phyloP scores from a whole-genome alignment of 768 basidiomycete genomes.

The Boletus subcaerulescens region DNA sequence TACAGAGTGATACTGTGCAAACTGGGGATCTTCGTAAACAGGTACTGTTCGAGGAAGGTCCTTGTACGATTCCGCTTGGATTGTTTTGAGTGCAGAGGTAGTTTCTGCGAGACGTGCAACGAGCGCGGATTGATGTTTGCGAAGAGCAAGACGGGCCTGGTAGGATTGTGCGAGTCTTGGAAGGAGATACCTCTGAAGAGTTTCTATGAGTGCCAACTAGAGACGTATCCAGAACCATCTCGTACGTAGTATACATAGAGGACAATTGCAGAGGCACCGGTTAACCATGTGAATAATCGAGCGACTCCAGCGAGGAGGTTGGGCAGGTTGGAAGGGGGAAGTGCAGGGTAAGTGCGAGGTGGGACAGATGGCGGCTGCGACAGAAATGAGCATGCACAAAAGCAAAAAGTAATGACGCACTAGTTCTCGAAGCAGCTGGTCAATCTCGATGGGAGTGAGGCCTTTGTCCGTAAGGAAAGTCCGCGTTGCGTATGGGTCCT shows the following conservation, averaged over 20 bases:
- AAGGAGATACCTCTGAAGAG: slow-evolving; percentile 60
- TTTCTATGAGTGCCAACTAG: slow-evolving; percentile 7
- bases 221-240: not conserved
- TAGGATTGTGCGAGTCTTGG: slow-evolving; percentile 60
- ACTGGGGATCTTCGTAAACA: slow-evolving; percentile 46
- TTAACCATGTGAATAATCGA: slow-evolving; percentile 63
- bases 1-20: slow-evolving; percentile 45
- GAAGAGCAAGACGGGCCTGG: slow-evolving; percentile 59
- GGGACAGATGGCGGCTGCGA: slow-evolving; percentile 50
- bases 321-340: slow-evolving; percentile 67
- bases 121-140: slow-evolving; percentile 56
- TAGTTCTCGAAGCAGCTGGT: slow-evolving; percentile 51
- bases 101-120: slow-evolving; percentile 54
- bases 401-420: slow-evolving; percentile 36
- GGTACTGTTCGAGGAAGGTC: slow-evolving; percentile 54
- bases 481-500: slow-evolving; percentile 55
- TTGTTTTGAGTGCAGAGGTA: slow-evolving; percentile 50
- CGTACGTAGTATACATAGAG: slow-evolving; percentile 67
- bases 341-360: slow-evolving; percentile 70
- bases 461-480: slow-evolving; percentile 72
- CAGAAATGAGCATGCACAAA: slow-evolving; percentile 6
- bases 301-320: slow-evolving; percentile 58
- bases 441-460: slow-evolving; percentile 57
- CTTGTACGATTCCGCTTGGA: slow-evolving; percentile 53
- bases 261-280: slow-evolving; percentile 57